phyloP scores from a whole-genome alignment of 176 grass and related monocot species.

The Triticum turgidum region DNA sequence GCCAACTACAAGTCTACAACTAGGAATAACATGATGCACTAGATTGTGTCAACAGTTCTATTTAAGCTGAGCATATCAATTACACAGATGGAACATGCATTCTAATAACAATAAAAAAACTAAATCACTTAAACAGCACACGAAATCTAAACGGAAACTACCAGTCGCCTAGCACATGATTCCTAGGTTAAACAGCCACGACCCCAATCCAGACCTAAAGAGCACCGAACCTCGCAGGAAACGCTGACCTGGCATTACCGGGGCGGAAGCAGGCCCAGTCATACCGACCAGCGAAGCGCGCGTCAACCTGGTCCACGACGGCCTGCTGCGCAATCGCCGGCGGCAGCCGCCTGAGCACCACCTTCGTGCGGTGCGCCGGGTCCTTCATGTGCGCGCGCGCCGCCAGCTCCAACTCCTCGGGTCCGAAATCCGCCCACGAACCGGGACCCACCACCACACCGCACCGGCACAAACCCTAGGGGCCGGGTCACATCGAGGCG shows the following conservation, averaged over 20 bases:
- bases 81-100: neutral
- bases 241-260: constrained; percentile 71
- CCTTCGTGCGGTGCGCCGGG: constrained; percentile 75
- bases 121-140: neutral
- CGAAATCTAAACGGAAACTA: neutral
- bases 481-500: constrained; percentile 40
- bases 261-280: constrained; percentile 81
- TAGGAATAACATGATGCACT: neutral
- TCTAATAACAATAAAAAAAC: neutral
- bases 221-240: neutral
- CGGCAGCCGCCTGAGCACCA: constrained; percentile 84
- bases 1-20: neutral
- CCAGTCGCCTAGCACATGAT: neutral
- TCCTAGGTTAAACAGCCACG: constrained; percentile 4
- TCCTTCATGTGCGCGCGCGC: constrained; percentile 74
- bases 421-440: constrained; percentile 1
- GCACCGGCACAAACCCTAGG: constrained; percentile 47
- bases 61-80: neutral
- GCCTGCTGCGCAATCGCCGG: constrained; percentile 70
- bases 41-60: neutral
- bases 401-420: neutral
- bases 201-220: constrained; percentile 3
- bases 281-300: constrained; percentile 79
- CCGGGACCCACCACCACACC: neutral
- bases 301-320: constrained; percentile 91